Base-by-base conservation (phyloP, 306 rosid genomes). In the Sindora glabra region DNA sequence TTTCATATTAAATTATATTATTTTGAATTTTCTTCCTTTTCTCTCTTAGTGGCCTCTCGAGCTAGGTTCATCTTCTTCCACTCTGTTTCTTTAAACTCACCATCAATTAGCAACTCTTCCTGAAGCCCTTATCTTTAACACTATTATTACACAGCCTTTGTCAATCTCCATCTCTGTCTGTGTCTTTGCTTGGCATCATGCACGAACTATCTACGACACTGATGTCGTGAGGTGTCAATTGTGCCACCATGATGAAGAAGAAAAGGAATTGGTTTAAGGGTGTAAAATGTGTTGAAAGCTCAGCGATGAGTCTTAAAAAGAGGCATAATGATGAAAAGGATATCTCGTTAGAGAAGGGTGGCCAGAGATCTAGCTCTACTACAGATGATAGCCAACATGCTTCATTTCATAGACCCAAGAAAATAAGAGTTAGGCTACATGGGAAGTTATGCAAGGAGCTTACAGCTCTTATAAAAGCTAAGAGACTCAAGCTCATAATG, bases 301-400 rank as follows among this genome's bases (percentile, higher is more conserved):
- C 86, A 10, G 73, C 84, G 75, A 78, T 77, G 0, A 90, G 90
- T 10, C 78, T 84, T 47, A 86, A 74, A 55, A 97, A 94, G 47
- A 72, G 95, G 19, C 76, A 94, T 59, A 89, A 94, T 16, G 99
- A 94, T 4, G 99, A 94, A 81, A 83, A 90, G 76, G 96, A 92
- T 14, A 88, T 86, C 0, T 86, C 83, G 2, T 94, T 97, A 14
- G 99, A 94, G 73, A 89, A 86, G 48, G 99, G 97, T 0, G 97
- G 97, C 4, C 62, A 95, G 50, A 64, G 99, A 78, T 94, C 97
- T 2, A 94, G 99, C 61, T 94, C 99, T 1, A 97, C 95, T 19
- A 89, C 99, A 0, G 99, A 94, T 70, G 99, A 94, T 64, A 89
- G 99, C 66, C 99, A 94, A 62, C 97, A 94, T 29, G 85, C 67